Evolutionary conservation across 176 grass and related monocot genomes (phyloP).

Genomic region (Triticum dicoccoides): DNA sequence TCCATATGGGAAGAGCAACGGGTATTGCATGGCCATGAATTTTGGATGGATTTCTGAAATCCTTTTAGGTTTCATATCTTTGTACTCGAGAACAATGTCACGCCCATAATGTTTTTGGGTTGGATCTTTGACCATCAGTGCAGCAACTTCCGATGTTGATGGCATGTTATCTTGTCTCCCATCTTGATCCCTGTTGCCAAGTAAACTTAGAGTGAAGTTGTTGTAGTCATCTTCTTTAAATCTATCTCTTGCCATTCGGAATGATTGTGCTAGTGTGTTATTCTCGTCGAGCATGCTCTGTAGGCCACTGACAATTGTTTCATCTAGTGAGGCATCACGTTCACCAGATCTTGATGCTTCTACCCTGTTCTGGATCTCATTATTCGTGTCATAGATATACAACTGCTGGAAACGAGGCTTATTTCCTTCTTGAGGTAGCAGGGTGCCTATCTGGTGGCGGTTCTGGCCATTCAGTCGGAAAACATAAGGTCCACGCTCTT

Average conservation of each 20-base stretch:
- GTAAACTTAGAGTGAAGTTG: not conserved
- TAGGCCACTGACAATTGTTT: conserved; percentile 2
- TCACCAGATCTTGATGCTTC: not conserved
- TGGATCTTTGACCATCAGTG: conserved; percentile 21
- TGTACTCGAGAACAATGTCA: conserved; percentile 28
- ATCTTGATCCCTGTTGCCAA: conserved; percentile 15
- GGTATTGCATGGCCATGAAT: conserved; percentile 23
- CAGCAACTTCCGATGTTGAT: conserved; percentile 18
- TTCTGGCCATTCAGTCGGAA: conserved; percentile 30
- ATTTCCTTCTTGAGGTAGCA: conserved; percentile 17
- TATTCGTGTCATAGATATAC: conserved; percentile 18
- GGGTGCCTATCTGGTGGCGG: conserved; percentile 20
- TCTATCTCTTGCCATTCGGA: conserved; percentile 37
- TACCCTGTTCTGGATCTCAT: conserved; percentile 37
- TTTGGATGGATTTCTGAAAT: conserved; percentile 32
- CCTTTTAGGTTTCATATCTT: not conserved
- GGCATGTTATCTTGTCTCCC: conserved; percentile 14
- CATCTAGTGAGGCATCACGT: not conserved
- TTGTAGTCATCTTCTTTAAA: conserved; percentile 12
- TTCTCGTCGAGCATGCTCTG: conserved; percentile 20
- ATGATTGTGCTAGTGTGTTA: conserved; percentile 33
- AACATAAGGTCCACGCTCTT: conserved; percentile 21
- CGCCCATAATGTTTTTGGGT: not conserved
- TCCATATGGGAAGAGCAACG: conserved; percentile 28
- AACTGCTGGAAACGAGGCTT: conserved; percentile 1